These are phyloP conservation scores for Spinellus fusiger DNA, from an alignment of 192 early-diverging fungal genomes.

Conservation along the genomic window DNA sequence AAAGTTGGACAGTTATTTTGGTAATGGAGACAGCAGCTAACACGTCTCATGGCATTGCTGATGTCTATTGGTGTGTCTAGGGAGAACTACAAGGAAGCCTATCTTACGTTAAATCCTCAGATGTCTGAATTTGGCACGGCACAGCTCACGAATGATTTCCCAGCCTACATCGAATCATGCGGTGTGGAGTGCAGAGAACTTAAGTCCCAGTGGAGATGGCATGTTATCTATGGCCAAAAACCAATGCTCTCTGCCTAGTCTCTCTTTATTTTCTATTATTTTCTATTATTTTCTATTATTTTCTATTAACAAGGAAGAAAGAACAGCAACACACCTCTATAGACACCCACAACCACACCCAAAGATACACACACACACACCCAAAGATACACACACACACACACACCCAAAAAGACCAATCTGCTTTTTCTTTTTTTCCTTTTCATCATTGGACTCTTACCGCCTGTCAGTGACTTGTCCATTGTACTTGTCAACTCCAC, in stretches of 20 bases:
- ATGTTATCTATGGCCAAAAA: conserved; percentile 6
- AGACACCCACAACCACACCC: too few species aligned
- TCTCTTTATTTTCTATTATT: background rate
- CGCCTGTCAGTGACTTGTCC: too few species aligned
- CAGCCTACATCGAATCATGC: background rate
- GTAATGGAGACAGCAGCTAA: background rate
- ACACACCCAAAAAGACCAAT: too few species aligned
- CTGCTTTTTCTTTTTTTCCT: too few species aligned
- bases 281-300: background rate
- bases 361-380: too few species aligned
- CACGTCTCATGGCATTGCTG: background rate
- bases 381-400: too few species aligned
- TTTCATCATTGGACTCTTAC: too few species aligned
- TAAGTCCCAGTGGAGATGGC: conserved; percentile 1
- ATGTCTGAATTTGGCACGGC: background rate
- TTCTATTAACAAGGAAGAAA: background rate
- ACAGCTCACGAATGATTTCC: background rate
- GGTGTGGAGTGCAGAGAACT: background rate
- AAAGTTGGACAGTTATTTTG: conserved; percentile 5
- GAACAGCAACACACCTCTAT: background rate
- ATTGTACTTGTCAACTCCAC: too few species aligned
- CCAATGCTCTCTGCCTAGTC: background rate
- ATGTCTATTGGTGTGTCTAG: background rate
- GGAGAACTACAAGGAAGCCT: conserved; percentile 6
- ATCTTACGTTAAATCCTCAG: background rate